Conservation (phyloP, 345 rosid genomes). For the Hypericum perforatum region DNA sequence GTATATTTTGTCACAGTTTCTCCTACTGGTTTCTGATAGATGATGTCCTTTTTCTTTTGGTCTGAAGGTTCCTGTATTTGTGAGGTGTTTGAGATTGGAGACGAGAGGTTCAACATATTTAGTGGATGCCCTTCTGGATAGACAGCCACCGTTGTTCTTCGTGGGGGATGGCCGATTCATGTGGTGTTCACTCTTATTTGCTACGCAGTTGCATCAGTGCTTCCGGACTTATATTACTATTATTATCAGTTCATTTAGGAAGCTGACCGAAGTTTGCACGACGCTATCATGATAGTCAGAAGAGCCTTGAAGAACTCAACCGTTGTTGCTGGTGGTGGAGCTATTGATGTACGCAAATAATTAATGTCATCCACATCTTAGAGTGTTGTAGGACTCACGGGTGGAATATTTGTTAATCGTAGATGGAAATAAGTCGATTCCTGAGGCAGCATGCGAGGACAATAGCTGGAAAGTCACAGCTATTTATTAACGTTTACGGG, state of each 20-base stretch:
- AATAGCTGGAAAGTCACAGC: slow-evolving; percentile 91
- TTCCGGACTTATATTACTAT: not conserved
- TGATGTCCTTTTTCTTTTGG: slow-evolving; percentile 4
- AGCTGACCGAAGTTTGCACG: slow-evolving; percentile 98
- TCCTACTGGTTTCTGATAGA: not conserved
- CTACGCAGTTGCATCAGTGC: not conserved
- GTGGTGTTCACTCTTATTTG: not conserved
- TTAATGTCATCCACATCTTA: not conserved
- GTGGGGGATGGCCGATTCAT: slow-evolving; percentile 47
- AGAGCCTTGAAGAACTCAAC: slow-evolving; percentile 95
- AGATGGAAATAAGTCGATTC: slow-evolving; percentile 96
- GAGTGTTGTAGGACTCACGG: slow-evolving; percentile 2
- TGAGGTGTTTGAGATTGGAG: slow-evolving; percentile 95
- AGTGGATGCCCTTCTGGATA: slow-evolving; percentile 91
- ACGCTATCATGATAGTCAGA: slow-evolving; percentile 99
- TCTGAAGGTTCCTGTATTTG: slow-evolving; percentile 84
- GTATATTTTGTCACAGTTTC: not conserved
- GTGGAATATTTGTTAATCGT: slow-evolving; percentile 17
- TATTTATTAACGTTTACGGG: slow-evolving; percentile 90
- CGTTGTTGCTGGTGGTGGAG: slow-evolving; percentile 99
- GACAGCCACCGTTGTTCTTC: slow-evolving; percentile 97
- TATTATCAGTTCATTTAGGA: slow-evolving; percentile 85
- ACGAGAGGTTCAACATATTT: slow-evolving; percentile 95
- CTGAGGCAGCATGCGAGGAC: slow-evolving; percentile 94
- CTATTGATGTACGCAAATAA: slow-evolving; percentile 72